Base-by-base conservation (phyloP, 106 monocot genomes). In the Dendrobium catenatum region DNA sequence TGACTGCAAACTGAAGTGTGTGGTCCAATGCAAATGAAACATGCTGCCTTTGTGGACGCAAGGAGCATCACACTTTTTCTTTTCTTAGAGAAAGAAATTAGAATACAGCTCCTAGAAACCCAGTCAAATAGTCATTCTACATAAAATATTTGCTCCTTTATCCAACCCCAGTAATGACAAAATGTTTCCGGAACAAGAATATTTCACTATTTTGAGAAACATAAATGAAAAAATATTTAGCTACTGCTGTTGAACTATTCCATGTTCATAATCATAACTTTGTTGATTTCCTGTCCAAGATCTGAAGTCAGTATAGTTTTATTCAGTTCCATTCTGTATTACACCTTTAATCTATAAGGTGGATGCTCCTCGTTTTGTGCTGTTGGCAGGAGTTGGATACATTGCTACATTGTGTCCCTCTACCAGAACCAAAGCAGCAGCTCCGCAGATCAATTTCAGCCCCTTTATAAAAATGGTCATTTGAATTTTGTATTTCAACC, bases 381-480 rank as follows among this genome's bases (percentile, higher is more conserved):
- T 44, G 9, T 78, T 29, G 80, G 79, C 86, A 83, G 89, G 83
- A 81, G 47, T 67, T 89, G 68, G 89, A 89, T 72, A 76, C 68
- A 33, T 75, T 86, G 20, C n/a, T 89, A 44, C 6, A 55, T n/a
- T 76, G 20, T 11, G 76, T 73, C 17, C 89, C 86, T 8, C 68
- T 67, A 17, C 83, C 75, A 7, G 89, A 86, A 27, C 86, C 85
- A 55, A 89, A 86, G 81, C 31, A 85, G 76, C 83, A 58, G 55
- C 86, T 89, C 49, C 83, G 86, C 26, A 81, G 86, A 78, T 83
- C 83, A 61, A 81, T 54, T 55, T 89, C 89, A 15, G 82, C 87
- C n/a, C 77, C 84, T 18, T 76, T 87, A 75, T 89, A 61, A 85
- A 5, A 40, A 0, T 42, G 16, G 13, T 46, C 33, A 42, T 66